These are phyloP conservation scores for Pseudomicrostroma phylloplanum DNA, from an alignment of 1,284 basidiomycete species.

Conservation along the genomic window DNA sequence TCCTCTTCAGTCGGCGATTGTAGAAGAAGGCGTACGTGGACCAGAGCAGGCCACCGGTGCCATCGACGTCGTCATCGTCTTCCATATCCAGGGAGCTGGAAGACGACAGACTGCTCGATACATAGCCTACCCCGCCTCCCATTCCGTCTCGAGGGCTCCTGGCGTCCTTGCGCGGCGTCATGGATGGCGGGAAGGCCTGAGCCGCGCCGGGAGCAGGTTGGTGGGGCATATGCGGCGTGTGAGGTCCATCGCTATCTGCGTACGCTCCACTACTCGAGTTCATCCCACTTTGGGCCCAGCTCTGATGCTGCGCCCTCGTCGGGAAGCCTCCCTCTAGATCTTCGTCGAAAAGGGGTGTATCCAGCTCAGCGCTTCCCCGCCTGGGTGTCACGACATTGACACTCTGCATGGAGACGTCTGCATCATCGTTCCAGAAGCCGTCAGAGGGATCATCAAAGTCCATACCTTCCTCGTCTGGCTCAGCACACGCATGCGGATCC, in stretches of 20 bases:
- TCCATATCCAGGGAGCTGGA: background rate
- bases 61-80: conserved; percentile 56
- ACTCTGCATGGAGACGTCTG: conserved; percentile 11
- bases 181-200: conserved; percentile 23
- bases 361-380: conserved; percentile 20
- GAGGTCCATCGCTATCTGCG: background rate
- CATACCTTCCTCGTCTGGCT: conserved; percentile 57
- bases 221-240: conserved; percentile 46
- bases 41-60: conserved; percentile 77
- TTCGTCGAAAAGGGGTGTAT: conserved; percentile 48
- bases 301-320: conserved; percentile 8
- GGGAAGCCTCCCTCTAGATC: conserved; percentile 35
- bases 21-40: conserved; percentile 96
- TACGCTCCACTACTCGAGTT: background rate
- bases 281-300: background rate
- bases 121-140: conserved; percentile 60
- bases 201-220: conserved; percentile 57
- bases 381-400: conserved; percentile 5
- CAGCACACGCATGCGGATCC: conserved; percentile 72
- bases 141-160: too few species aligned
- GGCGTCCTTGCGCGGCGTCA: conserved; percentile 40
- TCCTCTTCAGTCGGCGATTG: conserved; percentile 80
- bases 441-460: conserved; percentile 28
- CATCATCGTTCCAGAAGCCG: conserved; percentile 30
- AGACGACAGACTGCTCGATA: conserved; percentile 5